A percentile compares a stretch with the other conserved stretches of the same genome.
These are phyloP conservation scores for Rhizophagus clarus DNA, from an alignment of 192 early-diverging fungal genomes.

Conservation along the genomic window DNA sequence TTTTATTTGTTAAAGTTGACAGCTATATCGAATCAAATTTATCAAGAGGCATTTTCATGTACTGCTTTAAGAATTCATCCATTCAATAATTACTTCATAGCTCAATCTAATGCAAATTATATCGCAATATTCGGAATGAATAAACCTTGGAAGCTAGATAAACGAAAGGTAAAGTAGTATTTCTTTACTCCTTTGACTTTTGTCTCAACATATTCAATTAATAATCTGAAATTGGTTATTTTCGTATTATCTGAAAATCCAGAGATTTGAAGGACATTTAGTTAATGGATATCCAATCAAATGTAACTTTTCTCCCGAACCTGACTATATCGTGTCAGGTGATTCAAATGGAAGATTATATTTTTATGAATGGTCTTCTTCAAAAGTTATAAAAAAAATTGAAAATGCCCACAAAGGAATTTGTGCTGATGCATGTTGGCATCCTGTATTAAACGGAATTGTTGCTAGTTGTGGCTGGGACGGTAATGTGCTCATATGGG, in stretches of 20 bases:
- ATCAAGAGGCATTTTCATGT: constrained; percentile 34
- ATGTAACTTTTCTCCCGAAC: constrained; percentile 29
- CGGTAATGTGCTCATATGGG: constrained; percentile 17
- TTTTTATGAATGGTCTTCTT: constrained; percentile 26
- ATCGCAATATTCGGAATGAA: constrained; percentile 25
- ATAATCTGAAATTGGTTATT: neutral
- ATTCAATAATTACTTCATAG: constrained; percentile 5
- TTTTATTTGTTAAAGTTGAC: constrained; percentile 14
- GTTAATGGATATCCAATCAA: constrained; percentile 31
- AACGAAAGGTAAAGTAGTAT: constrained; percentile 17
- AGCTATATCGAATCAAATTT: constrained; percentile 32
- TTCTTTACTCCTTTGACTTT: neutral
- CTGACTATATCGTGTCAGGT: constrained; percentile 25
- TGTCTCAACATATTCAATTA: neutral
- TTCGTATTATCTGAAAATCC: neutral
- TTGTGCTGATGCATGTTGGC: constrained; percentile 28
- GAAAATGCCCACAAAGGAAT: constrained; percentile 17
- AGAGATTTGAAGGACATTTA: constrained; percentile 30
- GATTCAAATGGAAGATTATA: constrained; percentile 27
- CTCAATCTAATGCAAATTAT: constrained; percentile 34
- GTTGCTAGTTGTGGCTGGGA: constrained; percentile 32
- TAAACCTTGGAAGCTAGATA: constrained; percentile 31
- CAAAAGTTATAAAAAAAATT: constrained; percentile 20
- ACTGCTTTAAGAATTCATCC: constrained; percentile 28
- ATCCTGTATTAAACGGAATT: constrained; percentile 17